Conservation (phyloP, 2,329 filamentous ascomycete species). For the Calycina herbarum region DNA sequence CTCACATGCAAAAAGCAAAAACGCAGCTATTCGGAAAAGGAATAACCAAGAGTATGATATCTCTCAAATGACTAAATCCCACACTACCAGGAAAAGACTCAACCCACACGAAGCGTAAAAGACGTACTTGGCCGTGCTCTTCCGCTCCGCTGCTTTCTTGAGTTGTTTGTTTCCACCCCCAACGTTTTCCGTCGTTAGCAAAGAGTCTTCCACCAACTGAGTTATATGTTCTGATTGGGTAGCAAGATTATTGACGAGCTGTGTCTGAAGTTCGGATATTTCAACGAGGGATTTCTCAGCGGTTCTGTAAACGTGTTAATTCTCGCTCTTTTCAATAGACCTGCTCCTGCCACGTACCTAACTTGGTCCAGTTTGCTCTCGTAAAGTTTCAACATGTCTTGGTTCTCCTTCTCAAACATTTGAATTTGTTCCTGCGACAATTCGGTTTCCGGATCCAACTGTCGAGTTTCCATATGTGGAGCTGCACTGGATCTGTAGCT, state of each 20-base stretch:
- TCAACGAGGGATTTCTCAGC: conserved; percentile 89
- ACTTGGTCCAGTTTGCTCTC: conserved; percentile 94
- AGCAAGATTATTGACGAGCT: conserved; percentile 81
- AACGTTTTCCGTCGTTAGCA: conserved; percentile 80
- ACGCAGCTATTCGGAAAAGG: neutral
- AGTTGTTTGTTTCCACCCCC: conserved; percentile 88
- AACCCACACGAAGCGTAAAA: conserved; percentile 79
- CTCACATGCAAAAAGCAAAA: conserved; percentile 11
- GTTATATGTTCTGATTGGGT: conserved; percentile 88
- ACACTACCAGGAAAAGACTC: conserved; percentile 72
- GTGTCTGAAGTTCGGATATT: conserved; percentile 87
- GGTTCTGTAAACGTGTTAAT: conserved; percentile 52
- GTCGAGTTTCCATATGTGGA: conserved; percentile 26
- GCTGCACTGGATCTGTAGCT: conserved; percentile 19
- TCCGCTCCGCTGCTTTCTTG: conserved; percentile 73
- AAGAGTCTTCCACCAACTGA: conserved; percentile 81
- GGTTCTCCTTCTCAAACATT: conserved; percentile 90
- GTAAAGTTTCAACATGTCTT: conserved; percentile 89
- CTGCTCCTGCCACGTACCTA: conserved; percentile 59
- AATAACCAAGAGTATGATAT: neutral
- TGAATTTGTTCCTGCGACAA: conserved; percentile 85
- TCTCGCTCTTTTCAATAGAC: neutral
- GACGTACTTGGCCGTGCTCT: conserved; percentile 72
- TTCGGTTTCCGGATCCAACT: conserved; percentile 39
- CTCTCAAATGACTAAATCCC: conserved; percentile 67